Conservation (phyloP, 2,329 filamentous ascomycete species). For the Diaporthe helianthi region DNA sequence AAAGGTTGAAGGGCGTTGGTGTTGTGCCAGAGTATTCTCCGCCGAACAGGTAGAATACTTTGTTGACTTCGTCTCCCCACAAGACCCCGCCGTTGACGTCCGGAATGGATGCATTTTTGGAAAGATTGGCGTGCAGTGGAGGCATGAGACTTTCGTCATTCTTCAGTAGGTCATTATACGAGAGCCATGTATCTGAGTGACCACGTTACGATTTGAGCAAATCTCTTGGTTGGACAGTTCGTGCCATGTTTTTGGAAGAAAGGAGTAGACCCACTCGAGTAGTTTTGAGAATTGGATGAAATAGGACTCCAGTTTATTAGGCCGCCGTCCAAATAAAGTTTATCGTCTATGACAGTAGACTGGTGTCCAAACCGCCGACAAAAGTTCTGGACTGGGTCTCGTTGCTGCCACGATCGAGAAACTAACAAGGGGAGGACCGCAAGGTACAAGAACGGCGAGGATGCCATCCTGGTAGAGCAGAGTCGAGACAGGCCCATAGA, state of each 20-base stretch:
- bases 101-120: constrained; percentile 65
- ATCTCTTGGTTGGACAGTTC: background rate
- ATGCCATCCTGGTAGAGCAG: constrained; percentile 15
- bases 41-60: constrained; percentile 68
- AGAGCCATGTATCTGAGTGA: constrained; percentile 56
- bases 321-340: constrained; percentile 69
- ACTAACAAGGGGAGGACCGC: constrained; percentile 19
- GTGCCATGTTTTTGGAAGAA: background rate
- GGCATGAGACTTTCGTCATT: constrained; percentile 55
- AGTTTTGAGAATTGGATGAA: constrained; percentile 55
- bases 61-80: constrained; percentile 69
- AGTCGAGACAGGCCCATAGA: constrained; percentile 18
- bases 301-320: constrained; percentile 62
- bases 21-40: constrained; percentile 57
- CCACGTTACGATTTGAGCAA: background rate
- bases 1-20: constrained; percentile 57
- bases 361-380: constrained; percentile 65
- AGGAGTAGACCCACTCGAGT: constrained; percentile 58
- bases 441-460: constrained; percentile 1
- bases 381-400: constrained; percentile 61
- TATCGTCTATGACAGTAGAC: constrained; percentile 64
- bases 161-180: constrained; percentile 63
- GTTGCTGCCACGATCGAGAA: constrained; percentile 42
- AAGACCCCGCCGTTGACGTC: constrained; percentile 53
- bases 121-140: constrained; percentile 61